Evolutionary conservation across 257 asterid genomes (phyloP), one percentile per base, ranked within the genome.

Genomic region (Nicotiana tomentosiformis): DNA sequence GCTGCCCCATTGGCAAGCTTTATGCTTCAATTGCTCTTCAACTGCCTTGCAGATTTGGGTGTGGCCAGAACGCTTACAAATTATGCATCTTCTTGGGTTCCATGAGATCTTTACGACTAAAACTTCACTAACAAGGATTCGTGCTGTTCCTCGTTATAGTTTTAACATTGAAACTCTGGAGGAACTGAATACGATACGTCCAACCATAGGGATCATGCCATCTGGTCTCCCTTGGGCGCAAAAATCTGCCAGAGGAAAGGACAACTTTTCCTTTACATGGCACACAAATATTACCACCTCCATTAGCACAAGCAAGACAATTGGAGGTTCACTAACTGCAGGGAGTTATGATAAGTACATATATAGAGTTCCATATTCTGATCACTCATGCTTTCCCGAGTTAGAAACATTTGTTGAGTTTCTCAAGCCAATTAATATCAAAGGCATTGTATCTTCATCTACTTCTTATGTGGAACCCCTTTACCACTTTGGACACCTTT

Each of bases 111-210:
- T 91, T 89, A 95, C 98, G 14, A 95, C 98, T 30, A 88, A 91
- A 85, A 92, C 97, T 39, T 85, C 93, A 67, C 93, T 91, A 1
- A 93, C 98, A 30, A 89, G 98, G 89, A 92, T 95, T 87, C 97
- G 97, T 70, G 98, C 98, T 5, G 84, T 95, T 64, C 98, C 98
- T 43, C 94, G 98, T 85, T 92, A 95, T 83, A 93, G 98, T 89
- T 95, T 90, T 84, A 93, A 91, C 86, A 49, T 65, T 18, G 94
- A 93, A 77, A 93, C 98, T 72, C 93, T 95, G 66, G 89, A 92
- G 89, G 90, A 84, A 65, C 89, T 93, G 62, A 95, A 93, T 81
- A 33, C 55, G 58, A 55, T 82, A 77, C 82, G 88, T 66, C 98
- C 98, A 56, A 95, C 98, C 33, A 90, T 95, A 77, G 98, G 98